Evolutionary conservation across 768 basidiomycete genomes (phyloP).

Genomic region (Lyophyllum semitale): DNA sequence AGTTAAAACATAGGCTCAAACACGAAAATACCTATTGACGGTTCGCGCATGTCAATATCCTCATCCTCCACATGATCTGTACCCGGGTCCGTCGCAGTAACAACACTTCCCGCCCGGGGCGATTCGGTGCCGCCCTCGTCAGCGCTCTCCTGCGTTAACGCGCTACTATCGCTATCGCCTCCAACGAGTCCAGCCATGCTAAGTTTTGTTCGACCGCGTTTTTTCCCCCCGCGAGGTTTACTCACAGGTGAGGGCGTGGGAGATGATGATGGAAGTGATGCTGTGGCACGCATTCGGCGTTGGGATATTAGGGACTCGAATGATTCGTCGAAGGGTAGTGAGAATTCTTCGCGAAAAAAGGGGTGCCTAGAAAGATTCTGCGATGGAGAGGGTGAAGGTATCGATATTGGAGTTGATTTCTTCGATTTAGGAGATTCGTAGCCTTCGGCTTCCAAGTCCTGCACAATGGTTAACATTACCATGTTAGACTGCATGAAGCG

Average conservation of each 20-base stretch:
- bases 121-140: slow-evolving; percentile 67
- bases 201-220: slow-evolving; percentile 52
- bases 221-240: slow-evolving; percentile 33
- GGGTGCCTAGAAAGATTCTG: slow-evolving; percentile 71
- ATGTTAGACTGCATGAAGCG: slow-evolving; percentile 3
- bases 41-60: slow-evolving; percentile 57
- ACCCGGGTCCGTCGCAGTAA: slow-evolving; percentile 71
- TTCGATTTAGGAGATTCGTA: slow-evolving; percentile 45
- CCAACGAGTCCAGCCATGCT: slow-evolving; percentile 75
- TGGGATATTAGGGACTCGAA: slow-evolving; percentile 61
- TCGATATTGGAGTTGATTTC: slow-evolving; percentile 45
- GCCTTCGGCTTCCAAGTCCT: slow-evolving; percentile 46
- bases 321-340: slow-evolving; percentile 58
- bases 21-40: slow-evolving; percentile 53
- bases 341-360: slow-evolving; percentile 73
- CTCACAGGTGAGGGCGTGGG: slow-evolving; percentile 47
- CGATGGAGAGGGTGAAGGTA: slow-evolving; percentile 68
- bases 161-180: slow-evolving; percentile 85
- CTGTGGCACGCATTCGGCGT: slow-evolving; percentile 65
- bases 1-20: neutral
- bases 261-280: slow-evolving; percentile 64
- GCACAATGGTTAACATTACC: slow-evolving; percentile 15
- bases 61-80: slow-evolving; percentile 75
- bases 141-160: slow-evolving; percentile 79
- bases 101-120: slow-evolving; percentile 58